phyloP scores from a whole-genome alignment of 805 yeast genomes.

The Starmerella sp. region DNA sequence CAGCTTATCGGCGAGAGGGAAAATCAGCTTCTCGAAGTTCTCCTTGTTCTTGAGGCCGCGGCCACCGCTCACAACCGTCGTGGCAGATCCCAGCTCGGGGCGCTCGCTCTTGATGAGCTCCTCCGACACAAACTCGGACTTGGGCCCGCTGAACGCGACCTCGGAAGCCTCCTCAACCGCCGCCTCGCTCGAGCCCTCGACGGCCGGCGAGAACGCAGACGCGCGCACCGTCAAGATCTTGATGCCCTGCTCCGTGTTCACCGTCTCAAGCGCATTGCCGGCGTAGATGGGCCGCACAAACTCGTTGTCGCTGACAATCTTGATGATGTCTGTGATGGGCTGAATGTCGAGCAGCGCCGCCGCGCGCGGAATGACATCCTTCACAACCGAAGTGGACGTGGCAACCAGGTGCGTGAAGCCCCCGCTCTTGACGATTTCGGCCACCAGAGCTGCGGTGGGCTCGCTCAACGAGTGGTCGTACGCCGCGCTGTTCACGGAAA shows the following conservation, averaged over 20 bases:
- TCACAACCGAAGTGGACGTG: conserved; percentile 80
- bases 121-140: conserved; percentile 60
- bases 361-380: conserved; percentile 72
- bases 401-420: conserved; percentile 61
- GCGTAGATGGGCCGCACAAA: conserved; percentile 93
- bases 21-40: conserved; percentile 62
- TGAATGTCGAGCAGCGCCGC: conserved; percentile 79
- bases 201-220: conserved; percentile 57
- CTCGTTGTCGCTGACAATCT: conserved; percentile 53
- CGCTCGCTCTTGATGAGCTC: conserved; percentile 66
- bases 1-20: conserved; percentile 73
- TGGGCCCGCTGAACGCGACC: conserved; percentile 29
- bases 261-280: conserved; percentile 83
- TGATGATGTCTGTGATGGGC: conserved; percentile 73
- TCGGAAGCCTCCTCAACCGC: conserved; percentile 33
- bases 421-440: conserved; percentile 35
- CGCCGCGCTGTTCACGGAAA: conserved; percentile 43
- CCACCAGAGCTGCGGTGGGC: conserved; percentile 57
- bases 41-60: conserved; percentile 87
- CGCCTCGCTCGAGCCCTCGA: conserved; percentile 31
- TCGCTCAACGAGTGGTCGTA: conserved; percentile 69
- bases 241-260: conserved; percentile 53
- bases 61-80: conserved; percentile 80
- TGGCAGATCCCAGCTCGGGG: conserved; percentile 82
- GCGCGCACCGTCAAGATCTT: conserved; percentile 70